These are phyloP conservation scores for Podochytrium sp. DNA, from an alignment of 192 early-diverging fungal genomes.

Conservation along the genomic window DNA sequence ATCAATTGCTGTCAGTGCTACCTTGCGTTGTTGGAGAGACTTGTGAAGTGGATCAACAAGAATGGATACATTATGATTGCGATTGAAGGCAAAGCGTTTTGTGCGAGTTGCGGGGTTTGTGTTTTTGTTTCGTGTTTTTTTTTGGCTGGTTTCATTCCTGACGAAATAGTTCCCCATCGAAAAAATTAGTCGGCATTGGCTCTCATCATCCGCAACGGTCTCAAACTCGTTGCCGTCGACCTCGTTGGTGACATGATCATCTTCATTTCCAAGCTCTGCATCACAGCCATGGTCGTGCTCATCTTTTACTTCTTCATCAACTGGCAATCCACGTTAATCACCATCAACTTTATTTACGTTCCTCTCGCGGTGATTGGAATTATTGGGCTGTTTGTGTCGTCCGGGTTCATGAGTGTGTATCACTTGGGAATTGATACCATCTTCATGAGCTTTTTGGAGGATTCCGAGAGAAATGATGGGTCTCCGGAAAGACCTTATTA, in stretches of 20 bases:
- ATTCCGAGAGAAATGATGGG: slow-evolving; percentile 60
- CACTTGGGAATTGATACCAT: slow-evolving; percentile 59
- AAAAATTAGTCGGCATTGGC: slow-evolving; percentile 35
- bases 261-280: slow-evolving; percentile 51
- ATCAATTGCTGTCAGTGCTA: slow-evolving; percentile 34
- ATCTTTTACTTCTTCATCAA: slow-evolving; percentile 31
- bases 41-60: slow-evolving; percentile 62
- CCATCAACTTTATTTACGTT: slow-evolving; percentile 25
- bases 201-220: slow-evolving; percentile 49
- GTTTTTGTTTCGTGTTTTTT: background rate
- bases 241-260: slow-evolving; percentile 53
- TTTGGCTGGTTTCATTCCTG: background rate
- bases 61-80: slow-evolving; percentile 63
- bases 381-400: slow-evolving; percentile 46
- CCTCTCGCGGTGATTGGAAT: slow-evolving; percentile 40
- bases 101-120: slow-evolving; percentile 38
- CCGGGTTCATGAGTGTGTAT: slow-evolving; percentile 54
- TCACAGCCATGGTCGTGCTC: slow-evolving; percentile 41
- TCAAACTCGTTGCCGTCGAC: slow-evolving; percentile 38
- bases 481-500: slow-evolving; percentile 52
- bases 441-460: slow-evolving; percentile 57
- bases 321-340: slow-evolving; percentile 29
- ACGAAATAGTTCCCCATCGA: background rate
- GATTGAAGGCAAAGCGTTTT: slow-evolving; percentile 57
- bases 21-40: slow-evolving; percentile 45